Evolutionary conservation across 2,329 filamentous ascomycete species (phyloP).

Genomic region (Alternaria ethzedia): DNA sequence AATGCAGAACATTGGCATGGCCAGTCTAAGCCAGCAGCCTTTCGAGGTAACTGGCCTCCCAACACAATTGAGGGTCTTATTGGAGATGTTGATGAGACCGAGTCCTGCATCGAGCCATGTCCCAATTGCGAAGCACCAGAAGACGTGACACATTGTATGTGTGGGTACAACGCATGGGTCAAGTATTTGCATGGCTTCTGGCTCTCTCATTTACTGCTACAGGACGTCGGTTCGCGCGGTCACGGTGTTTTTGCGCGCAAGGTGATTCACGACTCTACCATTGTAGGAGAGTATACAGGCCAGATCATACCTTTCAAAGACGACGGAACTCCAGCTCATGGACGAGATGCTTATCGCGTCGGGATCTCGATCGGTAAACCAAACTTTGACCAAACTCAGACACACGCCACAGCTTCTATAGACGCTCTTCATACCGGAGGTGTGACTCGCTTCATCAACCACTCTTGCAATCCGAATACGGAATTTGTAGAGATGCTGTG

Average conservation of each 20-base stretch:
- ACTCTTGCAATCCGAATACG: conserved; percentile 12
- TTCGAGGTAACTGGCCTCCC: not conserved
- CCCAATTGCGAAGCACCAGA: not conserved
- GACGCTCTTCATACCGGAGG: conserved; percentile 7
- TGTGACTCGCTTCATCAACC: conserved; percentile 12
- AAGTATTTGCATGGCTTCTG: not conserved
- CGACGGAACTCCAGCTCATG: not conserved
- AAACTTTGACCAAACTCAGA: not conserved
- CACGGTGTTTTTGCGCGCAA: not conserved
- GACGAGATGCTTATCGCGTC: not conserved
- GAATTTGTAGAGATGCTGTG: not conserved
- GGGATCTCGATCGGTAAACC: not conserved
- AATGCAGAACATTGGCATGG: not conserved
- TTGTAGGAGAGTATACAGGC: not conserved
- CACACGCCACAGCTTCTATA: not conserved
- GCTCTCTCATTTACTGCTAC: not conserved
- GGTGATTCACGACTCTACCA: not conserved
- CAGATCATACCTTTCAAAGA: not conserved
- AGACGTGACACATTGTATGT: not conserved
- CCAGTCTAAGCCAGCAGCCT: not conserved
- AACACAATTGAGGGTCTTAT: not conserved
- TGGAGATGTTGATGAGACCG: not conserved
- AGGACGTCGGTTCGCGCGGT: not conserved
- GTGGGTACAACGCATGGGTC: not conserved
- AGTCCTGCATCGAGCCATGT: not conserved